A percentile compares a stretch with the other conserved stretches of the same genome.
Conservation (phyloP, 345 rosid genomes). For the Stellera chamaejasme region DNA sequence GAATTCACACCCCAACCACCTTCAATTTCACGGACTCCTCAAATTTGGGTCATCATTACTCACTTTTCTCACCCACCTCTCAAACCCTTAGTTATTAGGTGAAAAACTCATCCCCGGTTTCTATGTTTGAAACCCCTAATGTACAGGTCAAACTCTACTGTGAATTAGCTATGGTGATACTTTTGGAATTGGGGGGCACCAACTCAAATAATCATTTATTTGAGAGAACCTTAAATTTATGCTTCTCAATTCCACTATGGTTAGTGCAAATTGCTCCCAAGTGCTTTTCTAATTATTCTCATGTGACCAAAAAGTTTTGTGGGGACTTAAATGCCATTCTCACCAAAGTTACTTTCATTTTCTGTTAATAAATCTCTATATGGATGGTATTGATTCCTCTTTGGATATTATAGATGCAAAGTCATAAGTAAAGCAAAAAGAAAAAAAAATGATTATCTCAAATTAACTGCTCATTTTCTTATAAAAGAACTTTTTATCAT, state of each 20-base stretch:
- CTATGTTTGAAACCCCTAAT: constrained; percentile 17
- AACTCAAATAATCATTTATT: constrained; percentile 15
- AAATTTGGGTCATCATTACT: no score
- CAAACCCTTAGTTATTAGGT: no score
- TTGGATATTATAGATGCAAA: no score
- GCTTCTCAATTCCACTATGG: constrained; percentile 25
- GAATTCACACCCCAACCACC: no score
- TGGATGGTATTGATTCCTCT: no score
- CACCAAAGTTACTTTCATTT: constrained; percentile 27
- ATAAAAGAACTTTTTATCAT: no score
- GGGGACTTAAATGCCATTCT: constrained; percentile 42
- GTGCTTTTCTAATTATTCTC: constrained; percentile 32
- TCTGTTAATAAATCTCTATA: constrained; percentile 1
- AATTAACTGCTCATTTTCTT: no score
- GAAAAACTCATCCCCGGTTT: constrained; percentile 1
- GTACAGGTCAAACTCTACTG: constrained; percentile 27
- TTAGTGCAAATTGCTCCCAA: constrained; percentile 20
- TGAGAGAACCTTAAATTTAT: constrained; percentile 18
- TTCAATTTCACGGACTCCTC: no score
- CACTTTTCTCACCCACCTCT: no score
- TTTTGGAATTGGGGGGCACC: constrained; percentile 13
- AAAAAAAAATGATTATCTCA: no score
- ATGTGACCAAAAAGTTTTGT: constrained; percentile 27
- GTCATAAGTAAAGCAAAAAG: no score
- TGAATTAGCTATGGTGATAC: constrained; percentile 25